Percentiles rank a stretch among this genome's conserved stretches.
Conservation (phyloP, 306 rosid species). For the Citrullus amarus region DNA sequence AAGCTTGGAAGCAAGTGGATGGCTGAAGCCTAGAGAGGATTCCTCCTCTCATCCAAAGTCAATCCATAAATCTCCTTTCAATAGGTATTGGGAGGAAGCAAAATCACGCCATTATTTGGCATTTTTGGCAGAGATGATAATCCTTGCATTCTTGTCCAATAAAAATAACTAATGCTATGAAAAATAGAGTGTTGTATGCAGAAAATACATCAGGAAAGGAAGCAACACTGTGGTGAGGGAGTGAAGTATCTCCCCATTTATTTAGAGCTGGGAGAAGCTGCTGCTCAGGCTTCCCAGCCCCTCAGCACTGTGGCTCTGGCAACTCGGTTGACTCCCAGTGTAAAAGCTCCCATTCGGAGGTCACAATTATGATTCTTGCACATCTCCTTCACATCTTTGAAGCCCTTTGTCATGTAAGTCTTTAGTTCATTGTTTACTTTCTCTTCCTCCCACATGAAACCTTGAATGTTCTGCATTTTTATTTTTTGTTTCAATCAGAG, state of each 20-base stretch:
- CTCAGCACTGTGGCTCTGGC: conserved; percentile 80
- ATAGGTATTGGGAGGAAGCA: background rate
- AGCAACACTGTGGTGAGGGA: background rate
- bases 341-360: conserved; percentile 94
- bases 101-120: background rate
- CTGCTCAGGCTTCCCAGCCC: conserved; percentile 84
- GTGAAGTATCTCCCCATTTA: background rate
- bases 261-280: background rate
- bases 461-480: conserved; percentile 79
- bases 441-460: conserved; percentile 92
- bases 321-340: conserved; percentile 73
- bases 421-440: conserved; percentile 62
- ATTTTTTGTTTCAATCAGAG: background rate
- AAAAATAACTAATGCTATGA: background rate
- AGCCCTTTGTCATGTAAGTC: conserved; percentile 69
- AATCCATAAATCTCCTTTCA: background rate
- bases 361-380: conserved; percentile 68
- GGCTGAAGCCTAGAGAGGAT: background rate
- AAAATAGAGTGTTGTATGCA: background rate
- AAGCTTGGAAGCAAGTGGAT: background rate
- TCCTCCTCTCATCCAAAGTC: background rate
- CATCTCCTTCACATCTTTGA: conserved; percentile 78
- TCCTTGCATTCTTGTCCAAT: background rate
- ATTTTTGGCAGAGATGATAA: background rate
- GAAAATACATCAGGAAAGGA: conserved; percentile 1